A percentile compares a stretch with the other conserved stretches of the same genome.
phyloP scores from a whole-genome alignment of 768 basidiomycete genomes.

The Tephrocybe sp. region DNA sequence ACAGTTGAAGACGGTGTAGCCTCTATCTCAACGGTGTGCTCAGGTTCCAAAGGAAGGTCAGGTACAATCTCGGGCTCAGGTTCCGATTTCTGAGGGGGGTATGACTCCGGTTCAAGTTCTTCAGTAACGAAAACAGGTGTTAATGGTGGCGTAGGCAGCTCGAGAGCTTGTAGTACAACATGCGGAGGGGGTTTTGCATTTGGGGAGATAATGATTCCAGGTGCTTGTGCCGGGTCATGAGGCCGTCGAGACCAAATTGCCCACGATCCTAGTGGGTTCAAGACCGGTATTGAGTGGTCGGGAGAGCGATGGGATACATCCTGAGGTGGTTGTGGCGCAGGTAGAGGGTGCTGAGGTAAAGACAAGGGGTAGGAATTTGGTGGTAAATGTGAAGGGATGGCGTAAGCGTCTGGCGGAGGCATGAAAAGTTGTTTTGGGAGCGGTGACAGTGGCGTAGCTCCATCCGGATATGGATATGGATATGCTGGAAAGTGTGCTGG shows the following conservation, averaged over 20 bases:
- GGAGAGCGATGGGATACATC: neutral
- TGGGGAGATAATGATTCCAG: slow-evolving; percentile 71
- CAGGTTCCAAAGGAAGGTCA: neutral
- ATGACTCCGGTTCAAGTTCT: slow-evolving; percentile 5
- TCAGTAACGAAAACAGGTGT: slow-evolving; percentile 31
- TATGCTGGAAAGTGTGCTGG: slow-evolving; percentile 11
- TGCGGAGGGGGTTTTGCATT: slow-evolving; percentile 60
- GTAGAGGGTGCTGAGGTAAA: slow-evolving; percentile 1
- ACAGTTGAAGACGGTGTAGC: slow-evolving; percentile 31
- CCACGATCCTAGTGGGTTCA: slow-evolving; percentile 34
- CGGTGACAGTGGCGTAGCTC: slow-evolving; percentile 43
- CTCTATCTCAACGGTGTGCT: neutral
- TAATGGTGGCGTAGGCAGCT: slow-evolving; percentile 49
- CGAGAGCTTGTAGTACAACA: slow-evolving; percentile 56
- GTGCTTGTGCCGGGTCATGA: slow-evolving; percentile 59
- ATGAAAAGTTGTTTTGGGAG: slow-evolving; percentile 65
- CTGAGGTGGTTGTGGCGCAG: neutral
- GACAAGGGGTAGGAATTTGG: slow-evolving; percentile 4
- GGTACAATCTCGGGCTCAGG: neutral
- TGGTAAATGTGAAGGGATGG: slow-evolving; percentile 6
- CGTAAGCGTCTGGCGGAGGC: slow-evolving; percentile 30
- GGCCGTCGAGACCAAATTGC: slow-evolving; percentile 79
- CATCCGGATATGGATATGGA: slow-evolving; percentile 10
- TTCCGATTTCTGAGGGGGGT: neutral
- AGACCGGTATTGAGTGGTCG: slow-evolving; percentile 1